Evolutionary conservation across 1,139 yeast species (phyloP).

Genomic region (Suhomyces panamericanus): DNA sequence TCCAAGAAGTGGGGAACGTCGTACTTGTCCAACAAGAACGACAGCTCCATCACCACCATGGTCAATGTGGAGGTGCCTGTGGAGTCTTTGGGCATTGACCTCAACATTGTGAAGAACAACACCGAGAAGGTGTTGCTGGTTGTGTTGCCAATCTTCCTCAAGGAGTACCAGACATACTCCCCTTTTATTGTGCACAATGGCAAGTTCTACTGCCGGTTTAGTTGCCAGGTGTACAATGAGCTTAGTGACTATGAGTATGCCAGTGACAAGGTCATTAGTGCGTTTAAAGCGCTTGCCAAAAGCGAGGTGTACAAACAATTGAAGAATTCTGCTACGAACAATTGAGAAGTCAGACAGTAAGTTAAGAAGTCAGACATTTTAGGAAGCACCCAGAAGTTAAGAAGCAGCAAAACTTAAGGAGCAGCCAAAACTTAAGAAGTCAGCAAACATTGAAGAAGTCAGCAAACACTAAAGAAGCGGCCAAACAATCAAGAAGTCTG

Average conservation of each 20-base stretch:
- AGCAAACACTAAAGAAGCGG: too few species aligned
- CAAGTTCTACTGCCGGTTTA: conserved; percentile 49
- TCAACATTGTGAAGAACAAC: conserved; percentile 14
- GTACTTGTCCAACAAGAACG: conserved; percentile 29
- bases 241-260: conserved; percentile 53
- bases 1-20: too few species aligned
- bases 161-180: conserved; percentile 44
- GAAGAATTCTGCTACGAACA: too few species aligned
- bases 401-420: too few species aligned
- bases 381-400: too few species aligned
- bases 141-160: conserved; percentile 12
- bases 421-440: too few species aligned
- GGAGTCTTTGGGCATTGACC: conserved; percentile 15
- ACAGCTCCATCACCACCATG: conserved; percentile 42
- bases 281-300: conserved; percentile 14
- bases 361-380: too few species aligned
- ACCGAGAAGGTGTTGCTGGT: conserved; percentile 9
- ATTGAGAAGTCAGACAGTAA: too few species aligned
- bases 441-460: too few species aligned
- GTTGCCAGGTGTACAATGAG: conserved; percentile 62
- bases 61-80: conserved; percentile 49
- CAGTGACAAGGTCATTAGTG: conserved; percentile 27
- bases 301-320: conserved; percentile 1
- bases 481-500: too few species aligned
- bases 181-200: conserved; percentile 47